Percentiles rank a stretch among this genome's conserved stretches.
phyloP scores from a whole-genome alignment of 768 basidiomycete species.

The Podaxis sp. region DNA sequence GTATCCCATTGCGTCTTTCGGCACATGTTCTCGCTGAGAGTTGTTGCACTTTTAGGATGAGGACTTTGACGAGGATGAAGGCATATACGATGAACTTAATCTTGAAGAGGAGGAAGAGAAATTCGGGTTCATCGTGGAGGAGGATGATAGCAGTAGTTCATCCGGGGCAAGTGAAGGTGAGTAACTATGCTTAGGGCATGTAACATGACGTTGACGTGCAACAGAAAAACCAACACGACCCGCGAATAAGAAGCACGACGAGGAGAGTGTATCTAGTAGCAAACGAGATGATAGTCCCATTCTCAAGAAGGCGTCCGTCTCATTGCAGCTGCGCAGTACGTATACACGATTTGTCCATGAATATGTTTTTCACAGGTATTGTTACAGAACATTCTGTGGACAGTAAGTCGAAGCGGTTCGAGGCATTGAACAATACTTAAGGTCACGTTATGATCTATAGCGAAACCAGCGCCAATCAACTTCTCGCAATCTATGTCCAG shows the following conservation, averaged over 20 bases:
- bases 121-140: conserved; percentile 75
- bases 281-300: conserved; percentile 78
- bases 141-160: conserved; percentile 76
- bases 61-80: conserved; percentile 95
- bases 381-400: conserved; percentile 66
- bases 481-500: conserved; percentile 73
- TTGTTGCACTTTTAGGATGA: conserved; percentile 63
- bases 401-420: conserved; percentile 34
- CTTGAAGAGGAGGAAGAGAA: conserved; percentile 97
- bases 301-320: conserved; percentile 67
- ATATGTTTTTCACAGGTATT: conserved; percentile 14
- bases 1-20: conserved; percentile 22
- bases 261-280: conserved; percentile 69
- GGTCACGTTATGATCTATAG: conserved; percentile 22
- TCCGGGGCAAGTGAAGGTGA: conserved; percentile 71
- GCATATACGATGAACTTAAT: conserved; percentile 96
- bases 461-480: conserved; percentile 79
- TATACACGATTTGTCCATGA: conserved; percentile 15
- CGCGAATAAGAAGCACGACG: conserved; percentile 72
- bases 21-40: neutral
- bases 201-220: neutral
- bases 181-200: conserved; percentile 4
- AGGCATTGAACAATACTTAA: conserved; percentile 11
- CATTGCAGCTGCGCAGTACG: conserved; percentile 69
- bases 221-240: conserved; percentile 64